These are phyloP conservation scores for Paramecium caudatum DNA, from an alignment of 73 alveolate genomes.

Conservation along the genomic window DNA sequence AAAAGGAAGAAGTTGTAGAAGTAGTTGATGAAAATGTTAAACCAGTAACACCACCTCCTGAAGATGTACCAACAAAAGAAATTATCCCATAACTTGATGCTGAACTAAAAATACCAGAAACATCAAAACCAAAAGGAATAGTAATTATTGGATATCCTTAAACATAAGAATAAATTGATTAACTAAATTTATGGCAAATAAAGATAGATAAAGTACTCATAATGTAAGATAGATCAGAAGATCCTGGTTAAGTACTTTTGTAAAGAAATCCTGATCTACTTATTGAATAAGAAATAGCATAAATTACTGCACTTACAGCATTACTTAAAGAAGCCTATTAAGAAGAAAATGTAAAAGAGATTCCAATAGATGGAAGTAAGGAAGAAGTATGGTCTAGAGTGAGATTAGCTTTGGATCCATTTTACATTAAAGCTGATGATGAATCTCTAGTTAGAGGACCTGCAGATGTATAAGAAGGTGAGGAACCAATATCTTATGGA, in stretches of 20 bases:
- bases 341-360: constrained; percentile 95
- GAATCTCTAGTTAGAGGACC: constrained; percentile 90
- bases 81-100: constrained; percentile 61
- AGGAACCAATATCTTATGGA: constrained; percentile 93
- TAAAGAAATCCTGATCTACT: constrained; percentile 79
- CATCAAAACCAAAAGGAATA: constrained; percentile 84
- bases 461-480: constrained; percentile 96
- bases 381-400: constrained; percentile 90
- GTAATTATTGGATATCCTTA: constrained; percentile 86
- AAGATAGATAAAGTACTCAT: constrained; percentile 87
- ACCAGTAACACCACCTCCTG: constrained; percentile 82
- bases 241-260: constrained; percentile 80
- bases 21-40: constrained; percentile 81
- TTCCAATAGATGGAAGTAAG: constrained; percentile 87
- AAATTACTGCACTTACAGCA: constrained; percentile 81
- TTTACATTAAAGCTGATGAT: constrained; percentile 90
- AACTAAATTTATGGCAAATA: constrained; percentile 85
- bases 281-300: constrained; percentile 86
- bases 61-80: constrained; percentile 75
- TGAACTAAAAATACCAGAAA: constrained; percentile 43
- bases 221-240: constrained; percentile 90
- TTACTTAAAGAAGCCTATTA: constrained; percentile 88
- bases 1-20: constrained; percentile 87
- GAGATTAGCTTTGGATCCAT: constrained; percentile 93
- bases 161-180: constrained; percentile 87